A percentile compares a stretch with the other conserved stretches of the same genome.
These are phyloP conservation scores for Alloteropsis semialata DNA, from an alignment of 176 grass and related monocot genomes.

Conservation along the genomic window DNA sequence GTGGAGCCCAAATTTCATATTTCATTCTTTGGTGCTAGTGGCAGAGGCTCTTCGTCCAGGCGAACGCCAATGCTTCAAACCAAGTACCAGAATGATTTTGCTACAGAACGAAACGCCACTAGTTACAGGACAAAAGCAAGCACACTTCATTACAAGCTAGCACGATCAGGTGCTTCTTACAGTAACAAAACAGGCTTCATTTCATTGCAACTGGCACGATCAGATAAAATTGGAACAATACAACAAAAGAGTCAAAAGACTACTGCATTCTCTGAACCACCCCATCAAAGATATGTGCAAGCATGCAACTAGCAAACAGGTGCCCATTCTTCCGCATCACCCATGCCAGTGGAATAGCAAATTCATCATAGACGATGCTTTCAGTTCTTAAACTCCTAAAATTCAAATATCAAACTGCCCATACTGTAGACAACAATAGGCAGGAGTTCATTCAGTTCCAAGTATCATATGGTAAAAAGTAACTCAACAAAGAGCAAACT, in stretches of 20 bases:
- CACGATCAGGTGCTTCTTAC: background rate
- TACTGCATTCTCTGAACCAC: too few relatives aligned
- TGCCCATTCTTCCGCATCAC: background rate
- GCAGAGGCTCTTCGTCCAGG: background rate
- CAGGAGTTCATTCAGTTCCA: background rate
- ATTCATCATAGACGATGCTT: background rate
- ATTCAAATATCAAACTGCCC: background rate
- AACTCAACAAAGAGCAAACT: background rate
- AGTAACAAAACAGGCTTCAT: background rate
- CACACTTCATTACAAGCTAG: background rate
- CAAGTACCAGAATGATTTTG: background rate
- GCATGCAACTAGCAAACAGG: background rate
- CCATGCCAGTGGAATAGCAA: background rate
- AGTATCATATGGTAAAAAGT: background rate
- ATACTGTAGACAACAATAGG: background rate
- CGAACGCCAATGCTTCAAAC: background rate
- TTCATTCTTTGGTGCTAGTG: background rate
- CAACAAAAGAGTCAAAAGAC: too few relatives aligned
- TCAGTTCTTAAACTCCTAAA: background rate
- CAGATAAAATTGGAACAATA: background rate
- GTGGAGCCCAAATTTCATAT: background rate
- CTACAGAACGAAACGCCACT: background rate
- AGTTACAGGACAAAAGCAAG: background rate
- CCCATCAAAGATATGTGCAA: too few relatives aligned
- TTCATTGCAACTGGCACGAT: background rate